A percentile compares a stretch with the other conserved stretches of the same genome.
Evolutionary conservation across 257 asterid genomes (phyloP).

Genomic region (Salvia rosmarinus): DNA sequence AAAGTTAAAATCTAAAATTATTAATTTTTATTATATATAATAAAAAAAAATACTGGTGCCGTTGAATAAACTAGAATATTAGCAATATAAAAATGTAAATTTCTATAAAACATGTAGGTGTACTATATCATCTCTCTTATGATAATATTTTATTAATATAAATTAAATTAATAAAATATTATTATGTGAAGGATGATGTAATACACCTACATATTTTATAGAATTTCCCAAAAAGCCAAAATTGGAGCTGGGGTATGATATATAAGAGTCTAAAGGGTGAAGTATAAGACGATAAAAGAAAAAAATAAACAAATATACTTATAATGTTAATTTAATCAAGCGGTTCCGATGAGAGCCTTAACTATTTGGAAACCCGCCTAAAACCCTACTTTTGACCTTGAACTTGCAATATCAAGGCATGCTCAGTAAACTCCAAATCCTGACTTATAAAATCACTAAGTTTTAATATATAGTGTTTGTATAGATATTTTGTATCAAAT

Average conservation of each 20-base stretch:
- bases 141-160: too few relatives aligned
- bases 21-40: background rate
- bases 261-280: too few relatives aligned
- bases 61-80: background rate
- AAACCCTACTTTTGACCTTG: background rate
- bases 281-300: too few relatives aligned
- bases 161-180: too few relatives aligned
- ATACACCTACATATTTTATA: too few relatives aligned
- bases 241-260: too few relatives aligned
- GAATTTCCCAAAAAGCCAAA: too few relatives aligned
- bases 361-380: background rate
- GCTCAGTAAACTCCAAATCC: background rate
- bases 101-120: too few relatives aligned
- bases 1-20: background rate
- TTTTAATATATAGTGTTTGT: background rate
- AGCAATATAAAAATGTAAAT: too few relatives aligned
- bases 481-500: background rate
- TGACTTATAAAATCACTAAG: background rate
- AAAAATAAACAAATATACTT: background rate
- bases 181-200: too few relatives aligned
- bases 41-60: background rate
- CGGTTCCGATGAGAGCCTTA: background rate
- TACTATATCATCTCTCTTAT: too few relatives aligned
- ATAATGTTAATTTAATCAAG: background rate
- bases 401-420: background rate